Evolutionary conservation across 768 basidiomycete genomes (phyloP), one percentile per base, ranked within the genome.

Genomic region (Trametes cubensis): DNA sequence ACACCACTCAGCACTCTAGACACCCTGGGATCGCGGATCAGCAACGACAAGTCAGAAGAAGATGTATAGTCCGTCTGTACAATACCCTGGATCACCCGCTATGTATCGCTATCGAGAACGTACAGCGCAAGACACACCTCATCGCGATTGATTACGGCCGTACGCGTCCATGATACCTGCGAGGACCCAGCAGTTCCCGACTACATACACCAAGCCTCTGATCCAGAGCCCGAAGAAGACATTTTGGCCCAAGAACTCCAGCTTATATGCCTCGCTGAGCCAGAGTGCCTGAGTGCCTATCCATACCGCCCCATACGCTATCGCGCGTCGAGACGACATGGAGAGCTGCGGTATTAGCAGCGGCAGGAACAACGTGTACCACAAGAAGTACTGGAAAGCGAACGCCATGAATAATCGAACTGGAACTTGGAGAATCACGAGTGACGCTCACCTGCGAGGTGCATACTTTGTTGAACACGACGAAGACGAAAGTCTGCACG

Each of bases 401-500:
- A 17, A 13, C 15, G 26, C 1, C 4, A 14, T 23, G 47, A 7
- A n/a, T 5, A 48, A 26, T n/a, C 11, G 17, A 17, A 26, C 17
- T 44, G 1, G 17, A 44, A 2, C 0, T 14, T n/a, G n/a, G n/a
- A n/a, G n/a, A n/a, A n/a, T n/a, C n/a, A 28, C 8, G 13, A 28
- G 34, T 10, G 14, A 26, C 13, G 72, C 80, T 65, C 67, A 92
- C 94, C 81, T 96, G 94, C 0, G 95, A 97, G 0, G 97, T 99
- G 82, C 95, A 97, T 53, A 99, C 97, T 74, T 96, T 95, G 74
- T 98, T 99, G 79, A 98, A 96, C 8, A 94, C 76, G n/a, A 98
- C 95, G 69, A 99, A 98, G 0, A 83, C 77, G 40, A 83, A 82
- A 2, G 97, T 98, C 75, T 98, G 95, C 14, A 95, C 81, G 71